These are phyloP conservation scores for Peronospora tabacina DNA, from an alignment of 352 stramenopile genomes.

Conservation along the genomic window DNA sequence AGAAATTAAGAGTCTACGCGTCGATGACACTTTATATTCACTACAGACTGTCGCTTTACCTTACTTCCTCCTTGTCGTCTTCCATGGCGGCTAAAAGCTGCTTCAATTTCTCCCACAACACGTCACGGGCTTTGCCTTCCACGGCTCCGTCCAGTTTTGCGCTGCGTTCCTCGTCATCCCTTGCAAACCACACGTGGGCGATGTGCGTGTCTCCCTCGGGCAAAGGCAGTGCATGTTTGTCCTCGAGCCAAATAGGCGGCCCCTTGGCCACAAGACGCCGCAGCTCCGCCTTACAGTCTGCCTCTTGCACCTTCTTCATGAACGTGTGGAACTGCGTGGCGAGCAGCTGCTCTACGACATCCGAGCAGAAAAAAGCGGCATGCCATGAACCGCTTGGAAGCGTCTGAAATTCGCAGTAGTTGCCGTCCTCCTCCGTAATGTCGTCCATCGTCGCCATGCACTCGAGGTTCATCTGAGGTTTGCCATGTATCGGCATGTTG, in stretches of 20 bases:
- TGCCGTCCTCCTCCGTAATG: constrained; percentile 86
- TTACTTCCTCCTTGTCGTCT: constrained; percentile 69
- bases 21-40: background rate
- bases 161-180: constrained; percentile 68
- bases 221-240: constrained; percentile 87
- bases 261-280: constrained; percentile 85
- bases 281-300: constrained; percentile 92
- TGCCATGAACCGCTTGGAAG: constrained; percentile 86
- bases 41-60: constrained; percentile 19
- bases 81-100: constrained; percentile 71
- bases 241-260: constrained; percentile 88
- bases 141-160: constrained; percentile 85
- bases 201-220: constrained; percentile 88
- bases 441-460: constrained; percentile 93
- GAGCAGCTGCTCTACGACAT: constrained; percentile 80
- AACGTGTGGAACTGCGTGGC: constrained; percentile 88
- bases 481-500: constrained; percentile 50
- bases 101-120: constrained; percentile 61
- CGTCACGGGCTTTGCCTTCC: constrained; percentile 78
- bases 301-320: constrained; percentile 89
- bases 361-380: constrained; percentile 60
- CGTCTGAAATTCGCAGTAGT: constrained; percentile 91
- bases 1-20: background rate
- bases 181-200: constrained; percentile 84
- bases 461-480: constrained; percentile 79